Evolutionary conservation across 768 basidiomycete species (phyloP).

Genomic region (Lentinus brumalis): DNA sequence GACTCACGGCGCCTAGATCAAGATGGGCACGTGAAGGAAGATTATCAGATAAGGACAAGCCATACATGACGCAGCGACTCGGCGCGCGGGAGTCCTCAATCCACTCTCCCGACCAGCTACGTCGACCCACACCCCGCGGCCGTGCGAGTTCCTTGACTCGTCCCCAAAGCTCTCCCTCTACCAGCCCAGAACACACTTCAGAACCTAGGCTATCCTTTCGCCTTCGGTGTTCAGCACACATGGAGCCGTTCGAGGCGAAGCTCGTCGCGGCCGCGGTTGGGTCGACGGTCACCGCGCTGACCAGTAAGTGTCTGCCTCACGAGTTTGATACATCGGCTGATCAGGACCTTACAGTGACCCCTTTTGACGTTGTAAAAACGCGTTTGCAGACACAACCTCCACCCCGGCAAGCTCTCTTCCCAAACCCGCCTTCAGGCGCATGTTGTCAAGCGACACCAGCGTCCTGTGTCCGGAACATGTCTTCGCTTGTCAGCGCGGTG

Average conservation of each 20-base stretch:
- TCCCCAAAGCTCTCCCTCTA: neutral
- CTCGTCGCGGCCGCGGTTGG: conserved; percentile 79
- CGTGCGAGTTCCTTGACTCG: conserved; percentile 12
- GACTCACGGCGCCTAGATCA: conserved; percentile 8
- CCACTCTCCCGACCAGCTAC: neutral
- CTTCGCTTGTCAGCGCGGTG: conserved; percentile 61
- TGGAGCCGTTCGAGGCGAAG: conserved; percentile 81
- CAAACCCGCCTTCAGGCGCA: conserved; percentile 52
- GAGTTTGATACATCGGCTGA: neutral
- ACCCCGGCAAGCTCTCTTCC: conserved; percentile 44
- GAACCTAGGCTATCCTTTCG: neutral
- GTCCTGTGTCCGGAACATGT: conserved; percentile 75
- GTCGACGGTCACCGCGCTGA: conserved; percentile 78
- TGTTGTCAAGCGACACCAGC: conserved; percentile 69
- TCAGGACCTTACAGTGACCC: conserved; percentile 74
- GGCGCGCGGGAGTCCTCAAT: conserved; percentile 6
- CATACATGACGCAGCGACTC: conserved; percentile 13
- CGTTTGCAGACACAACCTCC: conserved; percentile 91
- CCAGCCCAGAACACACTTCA: neutral
- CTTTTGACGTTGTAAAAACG: conserved; percentile 98
- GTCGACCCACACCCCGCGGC: conserved; percentile 8
- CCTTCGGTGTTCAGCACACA: conserved; percentile 25
- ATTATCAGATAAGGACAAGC: conserved; percentile 18
- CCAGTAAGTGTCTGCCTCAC: conserved; percentile 52
- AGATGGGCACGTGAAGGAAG: neutral